Percentiles rank a stretch among this genome's conserved stretches.
Conservation (phyloP, 208 protist species). For the Leishmania braziliensis region DNA sequence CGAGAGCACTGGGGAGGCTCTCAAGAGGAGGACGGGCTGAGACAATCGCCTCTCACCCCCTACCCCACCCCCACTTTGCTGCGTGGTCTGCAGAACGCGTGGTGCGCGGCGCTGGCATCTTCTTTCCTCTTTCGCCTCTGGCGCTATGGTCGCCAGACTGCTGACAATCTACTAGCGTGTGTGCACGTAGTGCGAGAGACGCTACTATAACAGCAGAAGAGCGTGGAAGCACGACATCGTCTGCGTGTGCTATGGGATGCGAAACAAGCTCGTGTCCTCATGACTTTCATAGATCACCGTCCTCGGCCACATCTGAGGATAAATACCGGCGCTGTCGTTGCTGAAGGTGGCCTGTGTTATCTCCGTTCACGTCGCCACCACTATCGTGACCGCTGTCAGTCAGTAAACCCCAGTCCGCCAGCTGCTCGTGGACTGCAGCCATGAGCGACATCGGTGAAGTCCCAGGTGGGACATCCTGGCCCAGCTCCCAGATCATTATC, state of each 20-base stretch:
- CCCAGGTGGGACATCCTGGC: slow-evolving; percentile 60
- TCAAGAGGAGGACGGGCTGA: not conserved
- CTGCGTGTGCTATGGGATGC: not conserved
- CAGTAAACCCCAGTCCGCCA: slow-evolving; percentile 35
- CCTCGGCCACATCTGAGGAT: slow-evolving; percentile 1
- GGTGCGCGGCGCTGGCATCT: not conserved
- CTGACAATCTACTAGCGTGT: not conserved
- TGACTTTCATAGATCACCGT: slow-evolving; percentile 17
- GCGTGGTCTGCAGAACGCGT: not conserved
- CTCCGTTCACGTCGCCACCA: not conserved
- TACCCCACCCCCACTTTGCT: not conserved
- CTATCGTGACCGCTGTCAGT: too few relatives aligned
- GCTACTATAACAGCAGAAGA: not conserved
- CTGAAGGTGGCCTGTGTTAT: not conserved
- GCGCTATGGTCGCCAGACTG: not conserved
- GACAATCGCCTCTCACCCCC: not conserved
- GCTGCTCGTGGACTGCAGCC: slow-evolving; percentile 51
- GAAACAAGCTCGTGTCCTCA: not conserved
- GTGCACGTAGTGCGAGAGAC: not conserved
- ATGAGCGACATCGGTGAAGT: slow-evolving; percentile 53
- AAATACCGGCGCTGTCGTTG: not conserved
- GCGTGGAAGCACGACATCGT: not conserved
- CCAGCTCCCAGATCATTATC: slow-evolving; percentile 83
- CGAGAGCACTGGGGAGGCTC: not conserved
- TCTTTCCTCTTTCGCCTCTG: not conserved